Conservation (phyloP, 1,284 basidiomycete genomes). For the Schizophyllum commune region DNA sequence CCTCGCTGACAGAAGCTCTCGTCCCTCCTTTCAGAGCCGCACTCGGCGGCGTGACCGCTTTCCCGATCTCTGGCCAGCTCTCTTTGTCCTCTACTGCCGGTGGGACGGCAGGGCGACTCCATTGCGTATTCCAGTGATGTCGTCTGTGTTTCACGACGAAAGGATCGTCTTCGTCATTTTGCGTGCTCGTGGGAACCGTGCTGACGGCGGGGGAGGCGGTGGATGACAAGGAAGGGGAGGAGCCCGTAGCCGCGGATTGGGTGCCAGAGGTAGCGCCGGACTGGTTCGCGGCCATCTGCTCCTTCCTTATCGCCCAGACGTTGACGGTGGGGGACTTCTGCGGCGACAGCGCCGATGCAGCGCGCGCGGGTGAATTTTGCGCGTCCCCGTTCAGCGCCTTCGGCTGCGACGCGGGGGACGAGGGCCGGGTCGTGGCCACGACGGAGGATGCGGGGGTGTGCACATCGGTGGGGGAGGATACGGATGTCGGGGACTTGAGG, state of each 20-base stretch:
- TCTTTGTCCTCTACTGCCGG: neutral
- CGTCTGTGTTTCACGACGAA: neutral
- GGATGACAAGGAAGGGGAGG: neutral
- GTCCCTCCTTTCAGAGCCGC: neutral
- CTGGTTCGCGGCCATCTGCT: neutral
- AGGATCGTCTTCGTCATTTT: neutral
- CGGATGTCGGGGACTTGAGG: neutral
- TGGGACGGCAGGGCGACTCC: neutral
- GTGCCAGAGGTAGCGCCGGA: no score
- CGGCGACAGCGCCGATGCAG: neutral
- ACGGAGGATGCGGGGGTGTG: neutral
- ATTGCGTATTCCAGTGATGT: neutral
- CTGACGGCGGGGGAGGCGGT: neutral
- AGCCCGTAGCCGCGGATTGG: neutral
- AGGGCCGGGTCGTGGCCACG: neutral
- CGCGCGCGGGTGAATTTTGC: neutral
- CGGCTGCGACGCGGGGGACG: neutral
- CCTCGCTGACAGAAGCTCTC: neutral
- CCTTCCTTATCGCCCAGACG: neutral
- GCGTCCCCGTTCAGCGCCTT: neutral
- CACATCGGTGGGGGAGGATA: neutral
- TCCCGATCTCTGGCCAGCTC: neutral
- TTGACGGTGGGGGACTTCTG: neutral
- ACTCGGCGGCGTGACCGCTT: neutral
- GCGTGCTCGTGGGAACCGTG: neutral